These are phyloP conservation scores for Euphorbia schlechtendalii DNA, from an alignment of 441 rosid species.

Conservation along the genomic window DNA sequence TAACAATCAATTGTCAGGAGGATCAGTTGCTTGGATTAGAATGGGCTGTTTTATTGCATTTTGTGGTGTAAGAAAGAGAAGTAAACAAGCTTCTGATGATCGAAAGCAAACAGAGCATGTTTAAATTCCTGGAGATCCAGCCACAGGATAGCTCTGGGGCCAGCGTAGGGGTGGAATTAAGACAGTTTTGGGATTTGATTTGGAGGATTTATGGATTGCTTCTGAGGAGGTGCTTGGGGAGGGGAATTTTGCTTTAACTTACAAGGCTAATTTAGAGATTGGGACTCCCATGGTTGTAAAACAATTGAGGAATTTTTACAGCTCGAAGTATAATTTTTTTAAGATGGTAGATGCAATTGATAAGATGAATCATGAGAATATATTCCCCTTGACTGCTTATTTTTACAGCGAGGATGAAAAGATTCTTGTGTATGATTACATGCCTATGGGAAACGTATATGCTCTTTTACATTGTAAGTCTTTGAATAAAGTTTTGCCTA, in stretches of 20 bases:
- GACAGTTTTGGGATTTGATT: conserved; percentile 61
- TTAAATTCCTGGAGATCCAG: too few relatives aligned
- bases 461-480: conserved; percentile 82
- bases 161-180: conserved; percentile 22
- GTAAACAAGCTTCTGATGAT: conserved; percentile 20
- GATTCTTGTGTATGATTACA: conserved; percentile 88
- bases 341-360: conserved; percentile 87
- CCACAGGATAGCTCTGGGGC: too few relatives aligned
- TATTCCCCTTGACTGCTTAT: conserved; percentile 84
- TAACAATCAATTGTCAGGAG: conserved; percentile 53
- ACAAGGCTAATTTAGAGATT: conserved; percentile 79
- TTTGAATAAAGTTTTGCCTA: too few relatives aligned
- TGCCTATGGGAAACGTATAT: conserved; percentile 95
- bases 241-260: conserved; percentile 94
- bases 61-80: conserved; percentile 38
- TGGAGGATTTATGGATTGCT: conserved; percentile 84
- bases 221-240: conserved; percentile 96
- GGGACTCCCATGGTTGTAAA: conserved; percentile 84
- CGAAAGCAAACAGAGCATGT: too few relatives aligned
- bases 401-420: conserved; percentile 87
- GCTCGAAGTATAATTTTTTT: conserved; percentile 62
- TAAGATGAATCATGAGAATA: conserved; percentile 74
- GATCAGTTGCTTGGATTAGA: conserved; percentile 78
- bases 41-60: conserved; percentile 64
- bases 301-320: conserved; percentile 76